Evolutionary conservation across 106 monocot genomes (phyloP), one percentile per base, ranked within the genome.

Genomic region (Acorus calamus): DNA sequence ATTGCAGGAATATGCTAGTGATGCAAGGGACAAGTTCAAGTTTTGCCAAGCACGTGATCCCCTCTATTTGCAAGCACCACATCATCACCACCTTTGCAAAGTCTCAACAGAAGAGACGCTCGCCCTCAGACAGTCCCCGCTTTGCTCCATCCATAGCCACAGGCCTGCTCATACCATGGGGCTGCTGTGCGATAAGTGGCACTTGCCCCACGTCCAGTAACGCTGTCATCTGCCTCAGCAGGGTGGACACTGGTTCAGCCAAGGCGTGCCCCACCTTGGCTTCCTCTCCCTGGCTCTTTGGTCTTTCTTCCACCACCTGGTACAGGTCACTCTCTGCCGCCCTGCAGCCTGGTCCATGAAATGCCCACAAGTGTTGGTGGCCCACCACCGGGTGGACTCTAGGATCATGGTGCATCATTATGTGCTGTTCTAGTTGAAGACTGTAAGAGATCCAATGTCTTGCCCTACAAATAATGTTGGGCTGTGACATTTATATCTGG

Each of bases 11-110:
- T 71, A 77, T 93, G 76, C 75, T 93, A 8, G 58, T 85, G 67
- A 57, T 93, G 73, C 66, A 88, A 69, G 85, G 80, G 13, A 88
- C 65, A 61, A 83, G 88, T 75, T 58, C 71, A 47, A 88, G 86
- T 62, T 12, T 78, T 12, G 88, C 84, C 8, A 80, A 80, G 70
- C 88, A 74, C 57, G 79, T 88, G 59, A 82, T 92, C 13, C 80
- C 84, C 54, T 63, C 82, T 2, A n/a, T 63, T 0, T 67, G 68
- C 49, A 92, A 92, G 80, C 77, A 82, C 9, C 63, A 87, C 6
- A 66, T 83, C 28, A 14, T 93, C 8, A 59, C 86, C 14, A 80
- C 80, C 2, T 93, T 93, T 64, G 88, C 88, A 44, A 88, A 89
- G 69, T 77, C 80, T 0, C 78, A 66, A 55, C 66, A 76, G 11